Conservation (phyloP, 2,329 filamentous ascomycete genomes). For the Neoarthrinium moseri region DNA sequence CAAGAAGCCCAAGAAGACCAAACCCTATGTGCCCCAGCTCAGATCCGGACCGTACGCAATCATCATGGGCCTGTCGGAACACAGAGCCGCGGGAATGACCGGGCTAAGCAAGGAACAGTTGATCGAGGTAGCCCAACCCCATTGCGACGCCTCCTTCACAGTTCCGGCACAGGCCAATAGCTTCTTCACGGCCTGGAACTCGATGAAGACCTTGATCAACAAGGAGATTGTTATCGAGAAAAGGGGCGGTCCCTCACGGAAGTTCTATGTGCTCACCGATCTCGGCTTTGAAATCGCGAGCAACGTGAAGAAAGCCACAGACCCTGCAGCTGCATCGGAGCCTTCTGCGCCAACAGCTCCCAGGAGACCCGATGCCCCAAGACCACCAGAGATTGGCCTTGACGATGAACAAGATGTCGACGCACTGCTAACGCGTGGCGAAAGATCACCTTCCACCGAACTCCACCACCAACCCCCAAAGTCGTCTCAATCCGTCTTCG, state of each 20-base stretch:
- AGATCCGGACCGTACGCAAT: slow-evolving; percentile 76
- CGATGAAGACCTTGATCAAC: slow-evolving; percentile 71
- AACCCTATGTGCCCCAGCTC: slow-evolving; percentile 68
- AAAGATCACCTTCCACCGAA: slow-evolving; percentile 9
- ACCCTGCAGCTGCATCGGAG: slow-evolving; percentile 15
- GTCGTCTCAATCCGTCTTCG: slow-evolving; percentile 24
- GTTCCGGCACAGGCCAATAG: slow-evolving; percentile 65
- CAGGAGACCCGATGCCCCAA: background rate
- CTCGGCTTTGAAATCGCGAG: slow-evolving; percentile 75
- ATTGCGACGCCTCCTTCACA: slow-evolving; percentile 73
- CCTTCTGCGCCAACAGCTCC: too few species aligned
- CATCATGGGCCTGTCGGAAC: slow-evolving; percentile 63
- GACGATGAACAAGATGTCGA: background rate
- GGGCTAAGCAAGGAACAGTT: slow-evolving; percentile 68
- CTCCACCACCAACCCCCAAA: slow-evolving; percentile 14
- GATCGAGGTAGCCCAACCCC: slow-evolving; percentile 66
- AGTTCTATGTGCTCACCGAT: slow-evolving; percentile 67
- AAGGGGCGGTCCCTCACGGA: slow-evolving; percentile 64
- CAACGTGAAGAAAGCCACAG: slow-evolving; percentile 54
- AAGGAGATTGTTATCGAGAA: slow-evolving; percentile 75
- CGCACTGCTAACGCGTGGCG: background rate
- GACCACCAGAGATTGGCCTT: background rate
- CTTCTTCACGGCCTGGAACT: slow-evolving; percentile 79
- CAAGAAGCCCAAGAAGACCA: slow-evolving; percentile 60
- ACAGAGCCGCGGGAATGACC: slow-evolving; percentile 40